These are phyloP conservation scores for Dactylellina parvicollis DNA, from an alignment of 2,329 filamentous ascomycete species.

Conservation along the genomic window DNA sequence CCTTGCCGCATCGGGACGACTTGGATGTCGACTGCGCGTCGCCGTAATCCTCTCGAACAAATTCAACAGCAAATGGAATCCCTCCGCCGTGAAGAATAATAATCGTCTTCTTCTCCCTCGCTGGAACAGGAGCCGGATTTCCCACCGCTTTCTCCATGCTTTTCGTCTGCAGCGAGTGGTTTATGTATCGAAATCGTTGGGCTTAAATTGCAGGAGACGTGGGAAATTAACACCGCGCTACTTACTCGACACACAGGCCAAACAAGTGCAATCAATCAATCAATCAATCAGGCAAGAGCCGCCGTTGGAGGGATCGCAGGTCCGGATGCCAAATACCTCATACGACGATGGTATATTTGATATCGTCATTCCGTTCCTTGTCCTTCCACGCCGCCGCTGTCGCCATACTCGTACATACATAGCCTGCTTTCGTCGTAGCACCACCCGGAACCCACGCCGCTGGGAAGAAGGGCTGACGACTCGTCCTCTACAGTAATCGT, in stretches of 20 bases:
- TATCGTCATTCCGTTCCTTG: slow-evolving; percentile 33
- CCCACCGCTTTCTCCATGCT: not conserved
- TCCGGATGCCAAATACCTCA: slow-evolving; percentile 54
- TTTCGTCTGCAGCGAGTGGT: slow-evolving; percentile 22
- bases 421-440: no score
- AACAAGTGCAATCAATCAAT: slow-evolving; percentile 27
- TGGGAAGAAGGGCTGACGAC: not conserved
- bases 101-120: slow-evolving; percentile 7
- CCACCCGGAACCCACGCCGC: not conserved
- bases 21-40: no score
- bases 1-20: slow-evolving; percentile 7
- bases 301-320: slow-evolving; percentile 40
- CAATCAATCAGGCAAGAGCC: slow-evolving; percentile 27
- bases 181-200: slow-evolving; percentile 33
- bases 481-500: no score
- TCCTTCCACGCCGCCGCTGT: slow-evolving; percentile 7
- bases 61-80: not conserved
- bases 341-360: no score
- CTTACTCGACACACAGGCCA: slow-evolving; percentile 30
- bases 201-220: slow-evolving; percentile 52
- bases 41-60: no score
- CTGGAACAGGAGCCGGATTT: slow-evolving; percentile 27
- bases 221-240: slow-evolving; percentile 53
- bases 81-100: slow-evolving; percentile 11
- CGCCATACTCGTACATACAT: not conserved